Conservation (phyloP, 192 early-diverging fungal genomes). For the Coemansia sp. region DNA sequence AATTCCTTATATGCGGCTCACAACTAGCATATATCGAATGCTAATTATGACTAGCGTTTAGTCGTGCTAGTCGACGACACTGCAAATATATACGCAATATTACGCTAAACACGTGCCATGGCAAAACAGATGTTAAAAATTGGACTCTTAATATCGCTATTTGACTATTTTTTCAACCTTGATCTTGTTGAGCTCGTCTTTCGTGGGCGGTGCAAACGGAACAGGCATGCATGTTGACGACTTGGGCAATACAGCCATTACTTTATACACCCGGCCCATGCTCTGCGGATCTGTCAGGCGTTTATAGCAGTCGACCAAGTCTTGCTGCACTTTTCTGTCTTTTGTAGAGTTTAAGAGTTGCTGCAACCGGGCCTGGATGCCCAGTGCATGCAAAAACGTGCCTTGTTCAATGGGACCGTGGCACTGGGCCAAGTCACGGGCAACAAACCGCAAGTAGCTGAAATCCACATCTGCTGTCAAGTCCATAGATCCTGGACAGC, state of each 20-base stretch:
- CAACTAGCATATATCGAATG: too few species aligned
- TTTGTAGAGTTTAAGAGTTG: conserved; percentile 62
- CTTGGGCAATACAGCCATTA: conserved; percentile 59
- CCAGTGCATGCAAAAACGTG: conserved; percentile 71
- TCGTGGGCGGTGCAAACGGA: conserved; percentile 28
- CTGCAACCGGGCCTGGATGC: conserved; percentile 72
- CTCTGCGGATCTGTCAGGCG: conserved; percentile 68
- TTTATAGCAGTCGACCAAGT: conserved; percentile 67
- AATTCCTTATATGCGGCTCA: too few species aligned
- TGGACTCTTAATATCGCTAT: background rate
- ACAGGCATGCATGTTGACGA: conserved; percentile 8
- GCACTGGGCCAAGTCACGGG: conserved; percentile 49
- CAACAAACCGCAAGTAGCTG: conserved; percentile 61
- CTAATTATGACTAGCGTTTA: too few species aligned
- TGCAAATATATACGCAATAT: too few species aligned
- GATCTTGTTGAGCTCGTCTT: conserved; percentile 23
- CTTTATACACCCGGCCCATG: conserved; percentile 91
- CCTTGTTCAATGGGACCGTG: conserved; percentile 82
- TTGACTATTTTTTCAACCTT: conserved; percentile 24
- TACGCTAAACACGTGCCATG: too few species aligned
- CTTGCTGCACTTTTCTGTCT: conserved; percentile 53
- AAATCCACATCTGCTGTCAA: conserved; percentile 94
- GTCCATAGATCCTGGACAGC: conserved; percentile 79
- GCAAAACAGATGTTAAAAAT: too few species aligned
- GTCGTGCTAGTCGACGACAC: too few species aligned